These are phyloP conservation scores for Chlorella sorokiniana DNA, from an alignment of 139 green algal genomes.

Conservation along the genomic window DNA sequence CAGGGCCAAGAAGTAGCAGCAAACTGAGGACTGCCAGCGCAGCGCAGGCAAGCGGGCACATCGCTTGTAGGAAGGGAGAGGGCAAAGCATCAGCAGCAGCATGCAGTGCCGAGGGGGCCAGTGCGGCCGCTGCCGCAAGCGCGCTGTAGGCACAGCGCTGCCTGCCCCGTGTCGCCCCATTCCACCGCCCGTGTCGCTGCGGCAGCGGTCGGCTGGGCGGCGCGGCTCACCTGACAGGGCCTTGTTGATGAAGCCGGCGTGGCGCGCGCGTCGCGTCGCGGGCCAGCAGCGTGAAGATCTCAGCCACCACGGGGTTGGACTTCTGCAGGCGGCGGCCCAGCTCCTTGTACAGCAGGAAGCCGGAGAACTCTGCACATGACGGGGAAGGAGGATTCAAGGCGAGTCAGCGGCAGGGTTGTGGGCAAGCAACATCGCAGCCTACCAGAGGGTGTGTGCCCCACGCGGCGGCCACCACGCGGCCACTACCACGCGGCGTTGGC, in stretches of 20 bases:
- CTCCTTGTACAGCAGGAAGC: conserved; percentile 99
- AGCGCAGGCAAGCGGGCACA: not conserved
- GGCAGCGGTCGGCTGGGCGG: not conserved
- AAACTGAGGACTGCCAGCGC: not conserved
- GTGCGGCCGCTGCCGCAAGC: too few relatives aligned
- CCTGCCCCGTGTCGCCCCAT: too few relatives aligned
- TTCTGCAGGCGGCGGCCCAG: conserved; percentile 96
- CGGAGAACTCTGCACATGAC: conserved; percentile 85
- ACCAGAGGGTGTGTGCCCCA: too few relatives aligned
- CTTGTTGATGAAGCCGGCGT: conserved; percentile 99
- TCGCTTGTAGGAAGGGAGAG: not conserved
- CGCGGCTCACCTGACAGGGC: conserved; percentile 61
- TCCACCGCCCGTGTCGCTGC: too few relatives aligned
- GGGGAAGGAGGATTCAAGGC: not conserved
- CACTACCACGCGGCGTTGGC: too few relatives aligned
- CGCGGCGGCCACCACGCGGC: not conserved
- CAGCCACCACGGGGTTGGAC: conserved; percentile 87
- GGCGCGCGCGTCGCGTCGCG: conserved; percentile 97
- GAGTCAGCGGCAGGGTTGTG: too few relatives aligned
- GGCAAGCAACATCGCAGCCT: not conserved
- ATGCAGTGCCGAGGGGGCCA: too few relatives aligned
- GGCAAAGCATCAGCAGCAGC: too few relatives aligned
- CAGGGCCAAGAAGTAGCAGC: not conserved
- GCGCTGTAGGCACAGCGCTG: too few relatives aligned
- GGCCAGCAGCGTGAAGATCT: conserved; percentile 99